Base-by-base conservation (phyloP, 768 basidiomycete genomes). In the Hericium coralloides region DNA sequence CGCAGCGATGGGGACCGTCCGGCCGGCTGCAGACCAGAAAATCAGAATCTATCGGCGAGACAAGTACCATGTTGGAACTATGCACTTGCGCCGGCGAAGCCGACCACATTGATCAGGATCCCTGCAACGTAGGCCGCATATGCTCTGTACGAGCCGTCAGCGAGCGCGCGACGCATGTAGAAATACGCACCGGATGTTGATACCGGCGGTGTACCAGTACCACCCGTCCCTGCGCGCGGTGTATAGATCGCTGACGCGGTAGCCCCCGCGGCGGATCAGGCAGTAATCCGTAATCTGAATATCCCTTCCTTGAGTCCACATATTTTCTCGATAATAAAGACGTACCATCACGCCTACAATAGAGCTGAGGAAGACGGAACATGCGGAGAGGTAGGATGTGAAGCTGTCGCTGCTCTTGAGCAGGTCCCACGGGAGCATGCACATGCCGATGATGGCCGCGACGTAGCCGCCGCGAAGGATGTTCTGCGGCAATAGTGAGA, bases 401-500 rank as follows among this genome's bases (percentile, higher is more conserved):
- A 92, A 92, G 59, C 73, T 78, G 65, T 84, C 89, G 69, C 83
- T 86, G 59, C 75, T 81, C 67, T 84, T 82, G 61, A 89, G 75
- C 38, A 90, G 65, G 63, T 87, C 86, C 88, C 88, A 89, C 2
- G 86, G 88, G 38, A 83, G 79, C 74, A 89, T 89, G 69, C 76
- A 80, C 31, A 91, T 65, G 5, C 89, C 89, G 41, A 89, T 82
- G 49, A 86, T 75, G 8, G 88, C 89, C 17, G 84, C 86, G 50
- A 92, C 71, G 70, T 87, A 94, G 15, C 90, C 89, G 26, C 92
- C 90, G 18, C 90, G 80, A 20, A 90, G 83, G 66, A 93, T 92
- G 66, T 87, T 91, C 83, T 86, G 57, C 4, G n/a, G 17, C 5
- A 17, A 18, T 10, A 4, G 7, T 45, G 43, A n/a, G n/a, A 20